These are phyloP conservation scores for Tritrichomonas musculus DNA, from an alignment of 208 protist genomes.

Conservation along the genomic window DNA sequence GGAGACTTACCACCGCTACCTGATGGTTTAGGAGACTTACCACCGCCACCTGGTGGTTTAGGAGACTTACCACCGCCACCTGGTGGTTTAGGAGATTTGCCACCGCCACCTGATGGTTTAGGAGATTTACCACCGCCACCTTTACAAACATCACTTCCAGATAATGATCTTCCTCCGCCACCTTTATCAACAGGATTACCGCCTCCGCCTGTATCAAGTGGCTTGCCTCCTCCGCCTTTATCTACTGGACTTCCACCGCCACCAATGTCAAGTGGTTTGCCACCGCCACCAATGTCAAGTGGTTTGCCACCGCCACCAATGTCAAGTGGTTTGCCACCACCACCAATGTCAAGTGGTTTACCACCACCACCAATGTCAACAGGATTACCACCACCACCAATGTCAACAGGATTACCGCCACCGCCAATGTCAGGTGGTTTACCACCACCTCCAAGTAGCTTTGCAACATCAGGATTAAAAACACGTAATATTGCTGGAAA, in stretches of 20 bases:
- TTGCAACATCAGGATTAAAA: neutral
- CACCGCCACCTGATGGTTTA: neutral
- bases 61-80: neutral
- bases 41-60: neutral
- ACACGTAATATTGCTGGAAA: no score
- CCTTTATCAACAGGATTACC: neutral
- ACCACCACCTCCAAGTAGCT: neutral
- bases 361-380: neutral
- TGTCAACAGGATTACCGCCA: neutral
- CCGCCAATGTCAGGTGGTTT: neutral
- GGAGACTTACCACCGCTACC: conserved; percentile 20
- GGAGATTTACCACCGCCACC: neutral
- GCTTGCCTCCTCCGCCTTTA: neutral
- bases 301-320: neutral
- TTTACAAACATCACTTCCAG: neutral
- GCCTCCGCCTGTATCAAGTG: neutral
- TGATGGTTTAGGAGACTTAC: neutral
- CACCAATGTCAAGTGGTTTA: neutral
- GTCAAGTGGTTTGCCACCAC: neutral
- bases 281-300: neutral
- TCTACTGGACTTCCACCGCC: neutral
- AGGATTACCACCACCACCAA: neutral
- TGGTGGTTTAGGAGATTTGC: neutral
- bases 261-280: neutral
- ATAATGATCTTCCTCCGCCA: no score